Evolutionary conservation across 371 early-diverging fungal genomes (phyloP), one percentile per base, ranked within the genome.

Genomic region (Saksenaea vasiformis): DNA sequence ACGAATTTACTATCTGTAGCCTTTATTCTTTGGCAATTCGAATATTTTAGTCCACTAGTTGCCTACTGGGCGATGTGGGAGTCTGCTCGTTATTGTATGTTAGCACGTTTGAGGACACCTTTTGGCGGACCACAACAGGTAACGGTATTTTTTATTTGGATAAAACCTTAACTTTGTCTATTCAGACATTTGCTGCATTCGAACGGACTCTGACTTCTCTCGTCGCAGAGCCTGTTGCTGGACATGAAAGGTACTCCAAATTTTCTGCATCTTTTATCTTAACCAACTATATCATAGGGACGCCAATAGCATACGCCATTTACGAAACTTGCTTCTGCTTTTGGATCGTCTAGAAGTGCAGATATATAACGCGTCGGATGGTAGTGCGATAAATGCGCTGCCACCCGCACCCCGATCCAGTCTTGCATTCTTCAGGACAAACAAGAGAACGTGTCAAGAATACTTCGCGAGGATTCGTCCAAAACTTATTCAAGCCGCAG

Each of bases 61-160:
- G 69, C 66, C 19, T 91, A 84, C 60, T 94, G 94, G 94, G 85
- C 83, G 0, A 69, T 88, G 37, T 93, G 93, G 93, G 93, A 94
- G 68, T 74, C 82, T 3, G 84, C 91, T 9, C 83, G 93, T 34
- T 92, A 87, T 63, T 91, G 90, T 60, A 82, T 92, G 28, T 57
- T 90, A 10, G 83, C 91, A 11, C 73, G 91, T 51, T 69, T 93
- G 58, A 78, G 90, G 13, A 93, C 92, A 3, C 90, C 92, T 0
- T 87, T 90, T 68, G 93, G 94, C 15, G 83, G 85, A 1, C 91
- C 93, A 2, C 84, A 85, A 41, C 91, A 91, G 73, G 82, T 83
- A 74, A 36, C 26, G 14, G 11, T n/a, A 39, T 35, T 11, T 9
- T 56, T 15, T 17, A 27, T 26, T 51, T 63, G 53, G 11, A 56